Percentiles rank a stretch among this genome's conserved stretches.
phyloP scores from a whole-genome alignment of 495 filamentous ascomycete species.

The Tuber borchii region DNA sequence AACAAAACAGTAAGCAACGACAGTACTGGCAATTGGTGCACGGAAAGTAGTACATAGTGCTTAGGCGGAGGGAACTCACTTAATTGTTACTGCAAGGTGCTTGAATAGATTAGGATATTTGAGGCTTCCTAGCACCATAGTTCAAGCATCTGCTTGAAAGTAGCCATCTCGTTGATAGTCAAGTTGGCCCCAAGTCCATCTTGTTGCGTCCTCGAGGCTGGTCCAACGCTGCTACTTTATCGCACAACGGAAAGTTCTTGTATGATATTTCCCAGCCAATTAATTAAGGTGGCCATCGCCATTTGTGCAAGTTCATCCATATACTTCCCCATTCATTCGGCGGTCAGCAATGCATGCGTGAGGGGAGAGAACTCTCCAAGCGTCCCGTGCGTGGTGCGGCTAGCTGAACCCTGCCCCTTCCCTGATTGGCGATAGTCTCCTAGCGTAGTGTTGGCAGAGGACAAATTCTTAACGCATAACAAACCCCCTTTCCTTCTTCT shows the following conservation, averaged over 20 bases:
- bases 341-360: not conserved
- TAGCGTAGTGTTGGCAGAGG: conserved; percentile 34
- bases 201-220: not conserved
- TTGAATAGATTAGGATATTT: not conserved
- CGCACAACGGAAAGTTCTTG: not conserved
- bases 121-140: not conserved
- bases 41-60: not conserved
- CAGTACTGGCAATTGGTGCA: not conserved
- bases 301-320: not conserved
- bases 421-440: conserved; percentile 32
- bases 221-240: not conserved
- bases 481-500: conserved; percentile 20
- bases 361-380: not conserved
- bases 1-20: not conserved
- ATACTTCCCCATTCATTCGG: not conserved
- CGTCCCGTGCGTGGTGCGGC: not conserved
- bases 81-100: not conserved
- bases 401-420: conserved; percentile 5
- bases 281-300: not conserved
- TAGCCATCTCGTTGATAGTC: not conserved
- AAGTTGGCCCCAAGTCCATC: not conserved
- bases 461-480: conserved; percentile 17
- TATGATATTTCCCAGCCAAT: not conserved
- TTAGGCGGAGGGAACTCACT: not conserved
- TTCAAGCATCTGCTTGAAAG: not conserved